phyloP scores from a whole-genome alignment of 164 flowering plant genomes.

The Aristolochia fimbriata region DNA sequence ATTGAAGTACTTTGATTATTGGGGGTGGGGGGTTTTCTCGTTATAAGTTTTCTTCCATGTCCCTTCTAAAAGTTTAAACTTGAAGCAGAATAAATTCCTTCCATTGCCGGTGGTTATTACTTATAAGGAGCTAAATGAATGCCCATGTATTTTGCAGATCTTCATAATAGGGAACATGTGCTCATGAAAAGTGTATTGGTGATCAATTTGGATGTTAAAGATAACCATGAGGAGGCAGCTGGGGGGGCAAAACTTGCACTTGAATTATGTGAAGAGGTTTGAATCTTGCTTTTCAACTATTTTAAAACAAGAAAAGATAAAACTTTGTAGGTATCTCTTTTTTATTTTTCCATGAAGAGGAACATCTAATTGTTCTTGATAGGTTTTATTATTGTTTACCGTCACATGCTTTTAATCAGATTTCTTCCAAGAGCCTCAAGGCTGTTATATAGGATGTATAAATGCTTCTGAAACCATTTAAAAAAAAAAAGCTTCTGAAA shows the following conservation, averaged over 20 bases:
- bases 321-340: too few relatives aligned
- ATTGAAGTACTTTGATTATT: too few relatives aligned
- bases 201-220: slow-evolving; percentile 91
- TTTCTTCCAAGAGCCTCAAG: background rate
- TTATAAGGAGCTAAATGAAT: background rate
- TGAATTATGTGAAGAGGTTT: slow-evolving; percentile 75
- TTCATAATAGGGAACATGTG: slow-evolving; percentile 59
- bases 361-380: too few relatives aligned
- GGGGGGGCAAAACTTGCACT: slow-evolving; percentile 69
- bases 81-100: too few relatives aligned
- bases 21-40: too few relatives aligned
- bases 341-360: too few relatives aligned
- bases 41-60: too few relatives aligned
- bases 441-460: background rate
- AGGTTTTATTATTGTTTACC: too few relatives aligned
- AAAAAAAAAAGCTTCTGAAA: background rate
- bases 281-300: too few relatives aligned
- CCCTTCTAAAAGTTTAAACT: too few relatives aligned
- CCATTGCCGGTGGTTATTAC: background rate
- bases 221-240: slow-evolving; percentile 98
- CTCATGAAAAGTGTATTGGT: slow-evolving; percentile 64
- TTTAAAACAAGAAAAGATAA: too few relatives aligned
- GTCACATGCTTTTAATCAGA: background rate
- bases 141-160: slow-evolving; percentile 41
- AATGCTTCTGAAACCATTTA: background rate